These are phyloP conservation scores for Leccinum boreale DNA, from an alignment of 768 basidiomycete genomes.

Conservation along the genomic window DNA sequence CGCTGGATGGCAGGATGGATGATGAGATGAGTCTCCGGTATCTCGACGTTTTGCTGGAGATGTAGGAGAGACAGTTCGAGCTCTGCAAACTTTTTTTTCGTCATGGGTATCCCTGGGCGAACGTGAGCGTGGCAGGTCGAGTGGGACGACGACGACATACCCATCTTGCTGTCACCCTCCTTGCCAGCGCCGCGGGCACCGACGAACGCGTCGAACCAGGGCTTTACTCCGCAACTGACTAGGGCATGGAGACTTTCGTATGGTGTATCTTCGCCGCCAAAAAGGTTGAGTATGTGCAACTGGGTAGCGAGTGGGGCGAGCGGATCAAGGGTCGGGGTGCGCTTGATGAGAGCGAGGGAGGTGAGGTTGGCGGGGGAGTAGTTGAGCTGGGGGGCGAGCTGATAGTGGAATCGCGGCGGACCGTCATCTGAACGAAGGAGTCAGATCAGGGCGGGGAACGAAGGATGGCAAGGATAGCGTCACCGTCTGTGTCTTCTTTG, in stretches of 20 bases:
- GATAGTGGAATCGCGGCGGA: constrained; percentile 60
- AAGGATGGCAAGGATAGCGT: constrained; percentile 15
- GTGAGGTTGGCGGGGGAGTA: constrained; percentile 78
- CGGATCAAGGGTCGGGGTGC: constrained; percentile 77
- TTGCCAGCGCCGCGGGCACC: constrained; percentile 75
- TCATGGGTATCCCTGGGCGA: constrained; percentile 80
- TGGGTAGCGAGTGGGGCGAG: constrained; percentile 77
- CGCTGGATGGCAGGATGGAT: constrained; percentile 88
- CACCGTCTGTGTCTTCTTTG: constrained; percentile 73
- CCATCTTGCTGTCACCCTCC: constrained; percentile 81
- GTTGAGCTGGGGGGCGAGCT: constrained; percentile 67
- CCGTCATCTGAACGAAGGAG: constrained; percentile 53
- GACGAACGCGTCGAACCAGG: constrained; percentile 98
- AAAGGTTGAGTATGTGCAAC: constrained; percentile 89
- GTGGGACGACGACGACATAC: constrained; percentile 35
- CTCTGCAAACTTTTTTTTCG: constrained; percentile 99
- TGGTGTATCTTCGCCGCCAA: constrained; percentile 83
- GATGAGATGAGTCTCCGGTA: constrained; percentile 91
- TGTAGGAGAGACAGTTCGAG: constrained; percentile 92
- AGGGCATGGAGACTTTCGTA: constrained; percentile 96
- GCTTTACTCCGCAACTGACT: constrained; percentile 93
- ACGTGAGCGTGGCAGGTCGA: background rate
- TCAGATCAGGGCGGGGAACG: constrained; percentile 5
- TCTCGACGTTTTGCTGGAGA: constrained; percentile 98
- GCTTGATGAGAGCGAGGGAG: constrained; percentile 94